Conservation (phyloP, 2,329 filamentous ascomycete genomes). For the Aspergillus sp. region DNA sequence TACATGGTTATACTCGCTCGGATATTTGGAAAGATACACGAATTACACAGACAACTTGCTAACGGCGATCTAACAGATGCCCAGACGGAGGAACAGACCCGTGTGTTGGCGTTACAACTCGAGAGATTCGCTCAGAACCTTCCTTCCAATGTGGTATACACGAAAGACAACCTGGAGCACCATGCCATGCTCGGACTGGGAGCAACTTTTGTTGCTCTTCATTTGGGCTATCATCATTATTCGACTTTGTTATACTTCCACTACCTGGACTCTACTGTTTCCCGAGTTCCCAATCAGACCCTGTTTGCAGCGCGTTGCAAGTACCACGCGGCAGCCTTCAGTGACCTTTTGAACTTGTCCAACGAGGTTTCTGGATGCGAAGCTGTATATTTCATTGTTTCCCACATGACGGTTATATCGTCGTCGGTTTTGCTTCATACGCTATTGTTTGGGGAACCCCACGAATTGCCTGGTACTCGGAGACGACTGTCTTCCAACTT, state of each 20-base stretch:
- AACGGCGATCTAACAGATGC: neutral
- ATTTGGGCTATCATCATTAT: constrained; percentile 1
- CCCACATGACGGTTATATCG: neutral
- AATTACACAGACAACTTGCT: neutral
- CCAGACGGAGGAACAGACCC: neutral
- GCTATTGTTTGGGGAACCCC: neutral
- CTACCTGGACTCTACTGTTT: neutral
- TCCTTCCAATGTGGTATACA: neutral
- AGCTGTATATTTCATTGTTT: constrained; percentile 1
- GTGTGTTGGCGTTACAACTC: neutral
- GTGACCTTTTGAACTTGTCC: neutral
- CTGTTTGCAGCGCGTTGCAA: constrained; percentile 1
- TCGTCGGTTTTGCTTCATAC: neutral
- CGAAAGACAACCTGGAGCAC: neutral
- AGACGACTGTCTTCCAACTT: neutral
- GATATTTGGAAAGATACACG: neutral
- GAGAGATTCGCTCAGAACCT: neutral
- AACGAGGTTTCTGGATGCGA: neutral
- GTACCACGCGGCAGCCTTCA: neutral
- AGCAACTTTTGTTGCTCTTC: neutral
- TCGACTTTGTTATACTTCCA: neutral
- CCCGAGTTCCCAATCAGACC: neutral
- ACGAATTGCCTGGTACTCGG: neutral
- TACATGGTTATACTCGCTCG: neutral
- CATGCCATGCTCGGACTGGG: neutral